Evolutionary conservation across 1,139 yeast species (phyloP).

Genomic region (Candida mesenterica): DNA sequence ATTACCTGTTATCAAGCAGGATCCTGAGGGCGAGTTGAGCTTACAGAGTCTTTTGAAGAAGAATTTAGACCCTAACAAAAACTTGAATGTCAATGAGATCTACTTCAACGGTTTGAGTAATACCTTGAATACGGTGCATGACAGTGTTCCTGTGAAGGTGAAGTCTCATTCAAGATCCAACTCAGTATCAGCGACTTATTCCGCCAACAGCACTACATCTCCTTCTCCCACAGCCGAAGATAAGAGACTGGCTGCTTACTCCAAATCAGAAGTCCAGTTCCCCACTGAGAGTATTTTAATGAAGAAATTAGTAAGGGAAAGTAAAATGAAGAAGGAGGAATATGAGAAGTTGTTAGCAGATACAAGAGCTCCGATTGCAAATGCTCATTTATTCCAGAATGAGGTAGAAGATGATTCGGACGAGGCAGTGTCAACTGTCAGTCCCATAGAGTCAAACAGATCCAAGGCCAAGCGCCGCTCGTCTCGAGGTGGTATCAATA

Average conservation of each 20-base stretch:
- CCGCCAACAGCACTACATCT: constrained; percentile 3
- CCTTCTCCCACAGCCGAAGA: constrained; percentile 10
- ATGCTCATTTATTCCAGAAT: constrained; percentile 30
- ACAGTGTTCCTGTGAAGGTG: constrained; percentile 8
- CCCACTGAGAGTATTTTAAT: constrained; percentile 23
- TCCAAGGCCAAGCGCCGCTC: constrained; percentile 24
- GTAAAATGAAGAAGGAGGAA: constrained; percentile 25
- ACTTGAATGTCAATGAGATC: constrained; percentile 40
- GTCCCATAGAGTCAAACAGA: constrained; percentile 6
- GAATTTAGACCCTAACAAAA: constrained; percentile 39
- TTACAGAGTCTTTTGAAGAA: constrained; percentile 41
- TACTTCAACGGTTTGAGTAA: constrained; percentile 36
- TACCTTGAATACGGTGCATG: constrained; percentile 18
- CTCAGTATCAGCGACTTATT: constrained; percentile 4
- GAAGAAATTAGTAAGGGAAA: constrained; percentile 30
- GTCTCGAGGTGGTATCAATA: constrained; percentile 27
- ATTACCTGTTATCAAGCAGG: constrained; percentile 58
- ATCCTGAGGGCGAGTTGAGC: constrained; percentile 52
- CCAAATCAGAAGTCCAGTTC: background rate
- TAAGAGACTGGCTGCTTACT: background rate
- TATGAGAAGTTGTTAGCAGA: constrained; percentile 26
- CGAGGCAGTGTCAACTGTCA: constrained; percentile 6
- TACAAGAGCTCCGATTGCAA: constrained; percentile 22
- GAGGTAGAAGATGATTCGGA: constrained; percentile 25
- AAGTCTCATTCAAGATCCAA: constrained; percentile 6